Base-by-base conservation (phyloP, 1,284 basidiomycete species). In the Cystobasidium pallidum region DNA sequence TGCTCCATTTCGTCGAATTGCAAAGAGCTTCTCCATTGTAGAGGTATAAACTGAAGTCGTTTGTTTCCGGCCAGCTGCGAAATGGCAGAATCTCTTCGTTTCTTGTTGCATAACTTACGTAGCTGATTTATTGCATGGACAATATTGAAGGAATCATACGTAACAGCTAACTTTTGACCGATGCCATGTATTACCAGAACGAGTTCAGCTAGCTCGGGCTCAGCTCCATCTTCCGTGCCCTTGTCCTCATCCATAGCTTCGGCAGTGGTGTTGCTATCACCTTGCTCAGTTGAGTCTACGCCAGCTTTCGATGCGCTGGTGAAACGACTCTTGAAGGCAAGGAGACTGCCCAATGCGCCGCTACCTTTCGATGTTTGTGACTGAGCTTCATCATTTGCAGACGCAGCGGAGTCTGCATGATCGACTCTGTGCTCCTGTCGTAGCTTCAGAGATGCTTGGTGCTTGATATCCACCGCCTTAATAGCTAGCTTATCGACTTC, bases 161-260 rank as follows among this genome's bases (percentile, higher is more conserved):
- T 72, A 4, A 67, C 49, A 0, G 79, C 78, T 39, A 79, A 73
- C 70, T 76, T 76, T 63, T 79, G 78, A 3, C 78, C 78, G 36
- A 79, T 77, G 11, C 78, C 78, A 62, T 79, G 78, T 3, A 78
- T 67, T 30, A 79, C 77, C 21, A 79, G 73, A 8, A 78, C 76
- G 15, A 79, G 75, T 55, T 79, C 77, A 19, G 78, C 75, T 4
- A 78, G 75, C 28, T 73, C 62, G 13, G 68, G 73, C 41, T 72
- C 74, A 19, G 66, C 62, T 51, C 59, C 26, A 49, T 72, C 64
- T 39, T 75, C 62, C 47, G 70, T 68, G 13, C 45, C 64, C 62
- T 73, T 43, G 45, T 55, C 62, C 13, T 75, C 75, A 57, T 72
- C 76, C 59, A 75, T 67, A 51, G 74, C 75, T 63, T 77, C 75